Evolutionary conservation across 257 asterid genomes (phyloP), one percentile per base, ranked within the genome.

Genomic region (Parsonsia alboflavescens): DNA sequence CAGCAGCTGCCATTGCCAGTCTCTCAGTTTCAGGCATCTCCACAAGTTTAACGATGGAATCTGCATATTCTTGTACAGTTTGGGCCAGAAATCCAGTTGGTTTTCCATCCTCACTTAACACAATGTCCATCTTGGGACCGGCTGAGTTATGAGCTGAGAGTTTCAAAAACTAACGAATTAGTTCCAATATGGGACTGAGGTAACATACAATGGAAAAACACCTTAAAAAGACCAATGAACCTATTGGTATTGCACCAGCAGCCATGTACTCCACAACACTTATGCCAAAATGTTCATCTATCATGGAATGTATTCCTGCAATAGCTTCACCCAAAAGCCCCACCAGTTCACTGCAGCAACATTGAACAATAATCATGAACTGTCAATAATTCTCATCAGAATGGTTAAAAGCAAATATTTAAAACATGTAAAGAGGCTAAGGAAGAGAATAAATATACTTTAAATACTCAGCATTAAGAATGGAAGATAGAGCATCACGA

Each of bases 261-360:
- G 97, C 98, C 97, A 95, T 92, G 87, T 86, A 92, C 82, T 92
- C 98, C 75, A 95, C 99, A 59, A 92, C 96, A 61, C 99, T 77
- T 70, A 95, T 95, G 80, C 99, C 98, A 76, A 95, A 95, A 81
- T 92, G 98, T 83, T 95, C 98, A 58, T 95, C 99, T 73, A 81
- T 85, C 98, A 95, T 95, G 75, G 99, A 89, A 81, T 95, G 97
- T 75, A 92, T 83, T 68, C 99, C 98, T 6, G 86, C 89, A 62
- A 89, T 76, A 15, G 97, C 96, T 45, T 88, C 96, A 39, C 96
- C 98, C 84, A 95, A 81, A 66, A 95, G 96, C 72, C 81, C 82
- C 83, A 87, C 96, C 90, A 92, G 83, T 69, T 92, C 90, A 53
- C 99, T 95, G 84, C 68, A 82, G 67, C 72, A 76, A 45, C 62